Evolutionary conservation across 306 rosid genomes (phyloP), one percentile per base, ranked within the genome.

Genomic region (Pachyrhizus erosus): DNA sequence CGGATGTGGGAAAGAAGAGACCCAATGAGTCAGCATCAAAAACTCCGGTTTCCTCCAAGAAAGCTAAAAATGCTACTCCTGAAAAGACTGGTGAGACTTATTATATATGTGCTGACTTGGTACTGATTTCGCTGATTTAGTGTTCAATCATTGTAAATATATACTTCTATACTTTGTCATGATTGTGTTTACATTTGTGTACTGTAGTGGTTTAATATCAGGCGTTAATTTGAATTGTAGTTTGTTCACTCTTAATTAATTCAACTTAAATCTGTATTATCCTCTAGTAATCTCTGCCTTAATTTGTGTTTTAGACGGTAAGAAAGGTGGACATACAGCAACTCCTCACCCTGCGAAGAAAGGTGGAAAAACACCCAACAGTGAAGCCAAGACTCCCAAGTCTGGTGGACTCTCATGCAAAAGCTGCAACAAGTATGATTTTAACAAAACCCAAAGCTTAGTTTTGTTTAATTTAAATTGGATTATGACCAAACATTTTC

Each of bases 341-440:
- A 96, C 99, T 12, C 99, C 98, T 15, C 94, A 92, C 80, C 97
- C 99, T 4, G 84, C 70, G 24, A 96, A 96, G 94, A 92, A 91
- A 43, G 88, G 72, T 10, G 91, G 60, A 37, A 93, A 96, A 89
- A 79, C 91, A 26, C 87, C 92, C 2, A 87, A 27, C 18, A 86
- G 73, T 26, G 86, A 51, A 0, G 73, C 34, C 2, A 84, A 85
- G 76, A 64, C 90, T 11, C 94, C 96, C 3, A 94, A 93, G 72
- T 91, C 99, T 14, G 92, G 82, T 27, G 94, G 93, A 1, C 45
- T 86, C 72, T 72, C 89, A 0, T 93, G 99, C 89, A 82, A 86
- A 29, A 54, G 94, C 3, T 96, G 98, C 71, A 86, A 48, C 79
- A 96, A 87, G 99, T 92, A 91, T 29, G 91, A 33, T 26, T 21